These are phyloP conservation scores for Hypoxylon perforatum DNA, from an alignment of 495 filamentous ascomycete genomes.

Conservation along the genomic window DNA sequence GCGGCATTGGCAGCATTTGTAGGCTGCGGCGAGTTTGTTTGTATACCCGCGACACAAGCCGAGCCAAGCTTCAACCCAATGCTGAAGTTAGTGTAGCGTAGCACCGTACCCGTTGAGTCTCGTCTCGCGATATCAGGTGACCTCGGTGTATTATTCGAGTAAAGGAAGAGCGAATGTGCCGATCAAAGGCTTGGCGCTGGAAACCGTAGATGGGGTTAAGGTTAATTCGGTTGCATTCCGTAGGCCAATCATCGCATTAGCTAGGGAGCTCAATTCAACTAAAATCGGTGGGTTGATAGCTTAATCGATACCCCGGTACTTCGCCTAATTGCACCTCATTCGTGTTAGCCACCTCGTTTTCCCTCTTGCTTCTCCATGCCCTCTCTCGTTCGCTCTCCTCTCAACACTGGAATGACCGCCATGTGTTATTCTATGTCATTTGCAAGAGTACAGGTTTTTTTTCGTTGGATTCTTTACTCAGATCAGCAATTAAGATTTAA, in stretches of 20 bases:
- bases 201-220: conserved; percentile 7
- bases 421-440: no score
- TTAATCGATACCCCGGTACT: conserved; percentile 20
- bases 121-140: conserved; percentile 40
- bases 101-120: no score
- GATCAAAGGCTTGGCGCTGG: conserved; percentile 1
- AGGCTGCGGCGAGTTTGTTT: no score
- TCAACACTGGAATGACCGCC: not conserved
- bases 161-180: conserved; percentile 7
- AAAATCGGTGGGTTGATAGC: conserved; percentile 8
- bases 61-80: conserved; percentile 4
- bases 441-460: no score
- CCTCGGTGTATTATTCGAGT: conserved; percentile 14
- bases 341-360: conserved; percentile 9
- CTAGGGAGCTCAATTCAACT: conserved; percentile 21
- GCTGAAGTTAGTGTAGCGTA: no score
- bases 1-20: conserved; percentile 16
- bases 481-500: no score
- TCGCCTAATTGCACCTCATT: conserved; percentile 37
- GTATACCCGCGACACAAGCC: not conserved
- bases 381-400: not conserved
- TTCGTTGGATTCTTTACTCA: no score
- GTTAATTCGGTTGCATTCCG: conserved; percentile 19
- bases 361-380: no score
- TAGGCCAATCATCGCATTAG: conserved; percentile 23